A percentile compares a stretch with the other conserved stretches of the same genome.
These are phyloP conservation scores for Chrysoporthe puriensis DNA, from an alignment of 2,329 filamentous ascomycete species.

Conservation along the genomic window DNA sequence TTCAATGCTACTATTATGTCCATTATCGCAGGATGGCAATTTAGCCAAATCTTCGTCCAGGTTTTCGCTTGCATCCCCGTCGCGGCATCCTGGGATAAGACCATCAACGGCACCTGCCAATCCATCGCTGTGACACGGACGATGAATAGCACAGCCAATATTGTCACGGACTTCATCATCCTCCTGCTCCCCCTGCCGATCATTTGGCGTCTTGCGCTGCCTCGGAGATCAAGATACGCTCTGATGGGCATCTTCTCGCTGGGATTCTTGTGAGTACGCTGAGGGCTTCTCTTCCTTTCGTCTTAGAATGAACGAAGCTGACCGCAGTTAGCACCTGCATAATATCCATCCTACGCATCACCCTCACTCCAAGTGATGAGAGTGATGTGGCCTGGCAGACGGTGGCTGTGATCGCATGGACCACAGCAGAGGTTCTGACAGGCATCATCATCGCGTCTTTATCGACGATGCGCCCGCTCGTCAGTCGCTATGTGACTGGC, in stretches of 20 bases:
- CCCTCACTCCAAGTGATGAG: neutral
- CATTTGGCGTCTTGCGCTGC: slow-evolving; percentile 15
- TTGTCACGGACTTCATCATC: slow-evolving; percentile 20
- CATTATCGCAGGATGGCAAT: slow-evolving; percentile 12
- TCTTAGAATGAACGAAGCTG: neutral
- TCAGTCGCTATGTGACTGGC: slow-evolving; percentile 25
- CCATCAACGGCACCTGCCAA: slow-evolving; percentile 8
- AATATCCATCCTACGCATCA: slow-evolving; percentile 17
- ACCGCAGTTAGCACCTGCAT: slow-evolving; percentile 16
- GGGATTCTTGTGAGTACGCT: slow-evolving; percentile 17
- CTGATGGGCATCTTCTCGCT: slow-evolving; percentile 17
- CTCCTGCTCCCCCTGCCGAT: slow-evolving; percentile 19
- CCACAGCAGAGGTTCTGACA: slow-evolving; percentile 17
- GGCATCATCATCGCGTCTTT: slow-evolving; percentile 12
- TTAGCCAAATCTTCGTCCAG: slow-evolving; percentile 13
- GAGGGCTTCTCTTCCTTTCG: neutral
- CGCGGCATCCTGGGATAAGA: slow-evolving; percentile 11
- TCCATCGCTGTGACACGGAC: neutral
- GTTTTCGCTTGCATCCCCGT: slow-evolving; percentile 17
- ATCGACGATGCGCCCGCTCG: slow-evolving; percentile 31
- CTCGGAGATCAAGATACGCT: neutral
- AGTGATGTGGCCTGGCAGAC: neutral
- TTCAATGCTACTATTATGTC: slow-evolving; percentile 4
- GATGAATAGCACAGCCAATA: slow-evolving; percentile 16
- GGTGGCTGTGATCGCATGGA: slow-evolving; percentile 5